Evolutionary conservation across 108 stramenopile species (phyloP), one percentile per base, ranked within the genome.

Genomic region (Fistulifera solaris): DNA sequence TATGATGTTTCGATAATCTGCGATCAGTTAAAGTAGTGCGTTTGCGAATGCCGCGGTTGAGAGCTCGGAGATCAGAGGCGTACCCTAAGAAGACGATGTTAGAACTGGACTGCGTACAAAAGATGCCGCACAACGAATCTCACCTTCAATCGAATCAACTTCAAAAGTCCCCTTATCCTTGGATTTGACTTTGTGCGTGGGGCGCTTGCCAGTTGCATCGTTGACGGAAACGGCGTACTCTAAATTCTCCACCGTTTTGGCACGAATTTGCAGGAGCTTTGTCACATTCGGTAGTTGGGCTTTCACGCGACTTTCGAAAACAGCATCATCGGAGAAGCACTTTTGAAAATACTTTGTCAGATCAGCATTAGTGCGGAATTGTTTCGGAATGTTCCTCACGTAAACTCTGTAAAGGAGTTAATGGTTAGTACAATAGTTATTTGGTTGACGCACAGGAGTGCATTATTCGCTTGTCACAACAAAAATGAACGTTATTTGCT

Each of bases 261-360:
- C 28, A 14, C 73, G 16, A 38, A 66, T 50, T 14, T 27, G 44
- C 0, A 61, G 56, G 38, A 48, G 35, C 31, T 65, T 66, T 38
- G 52, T 60, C 13, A 69, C 40, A 24, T 54, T 54, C 18, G 64
- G 54, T 26, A 64, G 69, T 6, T 55, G 38, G 0, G 65, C 12
- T 7, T 54, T 56, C 14, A 74, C 5, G 14, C 44, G 38, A 35
- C 65, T 68, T 27, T 70, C 64, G 0, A 65, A 27, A 7, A 69
- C 64, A 18, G 53, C 38, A n/a, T 61, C 54, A 13, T 63, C 44
- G n/a, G 52, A 27, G 25, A 68, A 71, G 54, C 63, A 69, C 6
- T 52, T 46, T 31, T 56, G 31, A 61, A 86, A 82, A 60, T 68
- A 82, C 7, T 75, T 58, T 18, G 48, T 27, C 15, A 82, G 43